Percentiles rank a stretch among this genome's conserved stretches.
Conservation (phyloP, 2,329 filamentous ascomycete species). For the Anisogramma anomala region DNA sequence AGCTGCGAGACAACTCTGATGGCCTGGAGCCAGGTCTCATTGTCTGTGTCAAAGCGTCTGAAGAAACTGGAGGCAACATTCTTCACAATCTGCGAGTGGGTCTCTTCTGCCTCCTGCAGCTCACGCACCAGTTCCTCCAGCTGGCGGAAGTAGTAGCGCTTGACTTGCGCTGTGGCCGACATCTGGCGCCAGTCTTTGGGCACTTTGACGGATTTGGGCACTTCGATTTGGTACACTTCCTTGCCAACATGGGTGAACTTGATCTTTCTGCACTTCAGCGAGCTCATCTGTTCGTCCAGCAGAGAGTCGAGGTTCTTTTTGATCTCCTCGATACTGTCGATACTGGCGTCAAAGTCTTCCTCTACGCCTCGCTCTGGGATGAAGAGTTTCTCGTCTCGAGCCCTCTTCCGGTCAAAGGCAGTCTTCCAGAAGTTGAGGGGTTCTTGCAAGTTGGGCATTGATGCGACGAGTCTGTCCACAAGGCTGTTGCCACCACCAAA, state of each 20-base stretch:
- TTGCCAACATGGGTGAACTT: constrained; percentile 82
- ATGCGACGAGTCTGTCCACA: constrained; percentile 67
- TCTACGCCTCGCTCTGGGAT: constrained; percentile 82
- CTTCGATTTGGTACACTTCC: constrained; percentile 92
- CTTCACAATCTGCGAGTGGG: constrained; percentile 79
- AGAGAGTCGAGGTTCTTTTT: constrained; percentile 61
- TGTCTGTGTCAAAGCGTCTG: constrained; percentile 76
- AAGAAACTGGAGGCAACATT: constrained; percentile 78
- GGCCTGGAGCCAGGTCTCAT: constrained; percentile 75
- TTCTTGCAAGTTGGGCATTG: constrained; percentile 74
- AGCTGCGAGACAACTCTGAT: constrained; percentile 83
- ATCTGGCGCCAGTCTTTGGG: constrained; percentile 89
- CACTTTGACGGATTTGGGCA: constrained; percentile 73
- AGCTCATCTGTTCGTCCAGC: constrained; percentile 57
- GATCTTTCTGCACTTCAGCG: constrained; percentile 62
- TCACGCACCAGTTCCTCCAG: constrained; percentile 72
- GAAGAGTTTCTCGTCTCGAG: constrained; percentile 66
- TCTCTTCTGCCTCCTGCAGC: constrained; percentile 89
- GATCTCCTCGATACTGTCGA: constrained; percentile 64
- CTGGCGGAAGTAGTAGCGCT: constrained; percentile 86
- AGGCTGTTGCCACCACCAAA: constrained; percentile 70
- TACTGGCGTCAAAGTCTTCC: constrained; percentile 79
- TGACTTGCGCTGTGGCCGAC: constrained; percentile 83
- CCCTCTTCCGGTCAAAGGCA: constrained; percentile 76
- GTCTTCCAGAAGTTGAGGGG: constrained; percentile 77